phyloP scores from a whole-genome alignment of 257 asterid genomes.

The Mitragyna speciosa region DNA sequence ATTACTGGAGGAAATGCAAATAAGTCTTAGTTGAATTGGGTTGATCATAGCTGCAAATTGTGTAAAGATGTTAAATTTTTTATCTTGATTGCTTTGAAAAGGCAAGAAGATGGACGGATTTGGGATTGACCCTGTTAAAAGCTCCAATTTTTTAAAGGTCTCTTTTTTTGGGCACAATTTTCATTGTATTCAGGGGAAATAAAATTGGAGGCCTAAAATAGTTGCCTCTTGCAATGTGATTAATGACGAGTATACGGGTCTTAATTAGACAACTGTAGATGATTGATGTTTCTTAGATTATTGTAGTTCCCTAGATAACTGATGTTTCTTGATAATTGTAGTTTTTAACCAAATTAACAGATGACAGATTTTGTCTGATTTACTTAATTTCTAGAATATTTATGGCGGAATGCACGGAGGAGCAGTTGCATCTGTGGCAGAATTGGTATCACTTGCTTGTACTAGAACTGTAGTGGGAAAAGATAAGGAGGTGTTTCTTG shows the following conservation, averaged over 20 bases:
- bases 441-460: constrained; percentile 69
- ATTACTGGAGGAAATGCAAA: background rate
- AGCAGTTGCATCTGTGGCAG: constrained; percentile 70
- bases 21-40: background rate
- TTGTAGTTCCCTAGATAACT: no score
- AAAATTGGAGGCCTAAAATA: background rate
- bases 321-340: background rate
- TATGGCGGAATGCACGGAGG: constrained; percentile 92
- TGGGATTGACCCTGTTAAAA: background rate
- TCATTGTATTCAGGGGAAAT: background rate
- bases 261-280: background rate
- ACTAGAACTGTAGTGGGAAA: constrained; percentile 80
- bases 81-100: constrained; percentile 1
- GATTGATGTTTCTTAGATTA: background rate
- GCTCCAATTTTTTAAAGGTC: background rate
- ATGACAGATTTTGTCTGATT: constrained; percentile 12
- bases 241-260: background rate
- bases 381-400: constrained; percentile 40
- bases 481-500: constrained; percentile 72
- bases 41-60: background rate
- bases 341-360: background rate
- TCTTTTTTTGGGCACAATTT: background rate
- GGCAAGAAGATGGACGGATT: background rate
- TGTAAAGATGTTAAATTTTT: background rate
- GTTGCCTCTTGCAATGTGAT: background rate